Conservation (phyloP, 148 eudicot genomes). For the Camellia granthamiana region DNA sequence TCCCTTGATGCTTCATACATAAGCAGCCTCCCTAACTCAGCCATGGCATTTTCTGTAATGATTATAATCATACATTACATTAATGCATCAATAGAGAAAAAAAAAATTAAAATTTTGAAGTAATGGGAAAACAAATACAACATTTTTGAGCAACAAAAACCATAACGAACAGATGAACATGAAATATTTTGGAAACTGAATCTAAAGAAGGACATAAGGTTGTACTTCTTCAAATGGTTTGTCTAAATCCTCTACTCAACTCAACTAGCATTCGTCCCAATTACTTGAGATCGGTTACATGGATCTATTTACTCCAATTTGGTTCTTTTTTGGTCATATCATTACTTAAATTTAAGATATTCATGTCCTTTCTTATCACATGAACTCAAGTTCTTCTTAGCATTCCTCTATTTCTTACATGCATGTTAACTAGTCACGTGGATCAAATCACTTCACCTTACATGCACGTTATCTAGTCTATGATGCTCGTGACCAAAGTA, state of each 20-base stretch:
- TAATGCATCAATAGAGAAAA: not conserved
- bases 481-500: no score
- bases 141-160: not conserved
- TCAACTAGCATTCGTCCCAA: not conserved
- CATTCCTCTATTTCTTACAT: no score
- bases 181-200: not conserved
- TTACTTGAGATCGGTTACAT: no score
- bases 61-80: slow-evolving; percentile 5
- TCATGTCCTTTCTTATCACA: no score
- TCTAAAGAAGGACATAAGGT: not conserved
- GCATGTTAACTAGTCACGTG: no score
- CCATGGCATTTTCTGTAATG: slow-evolving; percentile 81
- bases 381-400: no score
- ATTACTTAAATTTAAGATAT: no score
- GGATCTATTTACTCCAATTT: not conserved
- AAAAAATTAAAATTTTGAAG: no score
- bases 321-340: not conserved
- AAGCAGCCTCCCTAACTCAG: slow-evolving; percentile 90
- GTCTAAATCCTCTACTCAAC: not conserved
- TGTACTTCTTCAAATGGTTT: not conserved
- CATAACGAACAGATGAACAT: not conserved
- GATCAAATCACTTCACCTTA: no score
- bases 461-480: no score
- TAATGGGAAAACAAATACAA: not conserved
- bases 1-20: slow-evolving; percentile 96